A percentile compares a stretch with the other conserved stretches of the same genome.
These are phyloP conservation scores for Heliosperma pusillum DNA, from an alignment of 148 eudicot genomes.

Conservation along the genomic window DNA sequence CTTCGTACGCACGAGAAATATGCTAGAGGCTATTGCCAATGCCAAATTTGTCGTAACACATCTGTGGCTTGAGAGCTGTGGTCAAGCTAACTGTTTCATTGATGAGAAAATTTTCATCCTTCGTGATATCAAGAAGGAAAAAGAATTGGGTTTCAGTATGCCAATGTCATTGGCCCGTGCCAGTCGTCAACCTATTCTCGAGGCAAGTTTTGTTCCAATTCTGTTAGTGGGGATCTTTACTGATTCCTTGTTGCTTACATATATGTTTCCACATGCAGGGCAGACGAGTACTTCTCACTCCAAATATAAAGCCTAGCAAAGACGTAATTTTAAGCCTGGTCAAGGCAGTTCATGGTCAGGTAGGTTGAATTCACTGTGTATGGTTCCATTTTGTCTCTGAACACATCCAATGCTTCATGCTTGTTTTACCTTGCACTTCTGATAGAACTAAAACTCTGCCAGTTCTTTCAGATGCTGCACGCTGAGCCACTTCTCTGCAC, in stretches of 20 bases:
- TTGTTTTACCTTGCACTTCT: not conserved
- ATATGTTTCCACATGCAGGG: conserved; percentile 38
- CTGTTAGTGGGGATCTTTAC: not conserved
- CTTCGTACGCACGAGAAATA: conserved; percentile 80
- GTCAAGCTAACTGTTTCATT: conserved; percentile 61
- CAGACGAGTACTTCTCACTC: conserved; percentile 53
- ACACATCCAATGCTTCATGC: not conserved
- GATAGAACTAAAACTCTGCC: no score
- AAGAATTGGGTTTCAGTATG: conserved; percentile 78
- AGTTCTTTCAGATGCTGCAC: not conserved
- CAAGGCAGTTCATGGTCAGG: conserved; percentile 81
- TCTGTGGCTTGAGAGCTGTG: conserved; percentile 83
- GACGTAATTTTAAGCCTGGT: conserved; percentile 63
- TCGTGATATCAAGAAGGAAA: conserved; percentile 85
- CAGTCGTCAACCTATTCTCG: conserved; percentile 62
- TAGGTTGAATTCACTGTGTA: conserved; percentile 19
- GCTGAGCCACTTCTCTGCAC: not conserved
- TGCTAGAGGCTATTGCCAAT: conserved; percentile 86
- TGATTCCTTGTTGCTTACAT: conserved; percentile 3
- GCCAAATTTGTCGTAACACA: conserved; percentile 84
- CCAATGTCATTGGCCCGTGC: conserved; percentile 66
- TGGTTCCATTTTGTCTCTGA: not conserved
- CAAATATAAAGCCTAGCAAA: conserved; percentile 63
- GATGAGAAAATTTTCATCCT: conserved; percentile 80
- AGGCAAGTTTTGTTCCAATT: conserved; percentile 40